phyloP scores from a whole-genome alignment of 805 yeast species.

The Ogataea ganodermae region DNA sequence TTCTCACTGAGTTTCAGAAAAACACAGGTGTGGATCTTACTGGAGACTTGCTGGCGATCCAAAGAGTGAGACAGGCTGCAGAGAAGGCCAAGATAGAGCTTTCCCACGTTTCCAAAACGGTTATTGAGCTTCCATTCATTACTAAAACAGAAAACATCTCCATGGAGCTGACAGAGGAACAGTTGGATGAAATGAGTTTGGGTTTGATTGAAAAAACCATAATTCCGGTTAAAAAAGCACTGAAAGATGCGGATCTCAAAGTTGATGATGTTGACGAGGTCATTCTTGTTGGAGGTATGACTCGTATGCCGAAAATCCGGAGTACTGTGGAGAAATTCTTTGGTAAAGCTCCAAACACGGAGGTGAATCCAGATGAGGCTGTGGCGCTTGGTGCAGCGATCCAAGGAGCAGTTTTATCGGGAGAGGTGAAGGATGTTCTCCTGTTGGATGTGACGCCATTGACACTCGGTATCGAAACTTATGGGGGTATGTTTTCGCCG shows the following conservation, averaged over 20 bases:
- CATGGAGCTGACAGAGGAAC: constrained; percentile 49
- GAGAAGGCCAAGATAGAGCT: constrained; percentile 89
- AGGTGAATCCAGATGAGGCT: constrained; percentile 94
- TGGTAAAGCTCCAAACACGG: constrained; percentile 82
- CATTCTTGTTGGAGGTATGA: constrained; percentile 88
- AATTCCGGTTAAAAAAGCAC: constrained; percentile 77
- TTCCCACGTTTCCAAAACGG: constrained; percentile 71
- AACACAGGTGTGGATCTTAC: constrained; percentile 63
- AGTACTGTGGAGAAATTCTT: constrained; percentile 76
- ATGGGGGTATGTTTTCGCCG: constrained; percentile 94
- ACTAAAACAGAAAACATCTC: constrained; percentile 50
- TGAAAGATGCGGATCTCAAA: constrained; percentile 74
- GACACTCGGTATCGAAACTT: constrained; percentile 92
- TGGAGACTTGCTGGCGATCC: constrained; percentile 74
- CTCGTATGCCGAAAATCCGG: constrained; percentile 87
- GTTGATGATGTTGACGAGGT: constrained; percentile 74
- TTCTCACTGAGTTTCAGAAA: constrained; percentile 76
- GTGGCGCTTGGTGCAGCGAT: constrained; percentile 97
- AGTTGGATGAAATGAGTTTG: constrained; percentile 49
- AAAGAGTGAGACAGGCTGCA: constrained; percentile 84
- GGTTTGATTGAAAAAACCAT: constrained; percentile 71
- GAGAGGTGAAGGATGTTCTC: constrained; percentile 91
- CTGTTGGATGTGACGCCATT: constrained; percentile 87
- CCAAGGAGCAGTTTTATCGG: constrained; percentile 95
- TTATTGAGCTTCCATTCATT: constrained; percentile 79